Evolutionary conservation across 306 rosid species (phyloP).

Genomic region (Glycine soja): DNA sequence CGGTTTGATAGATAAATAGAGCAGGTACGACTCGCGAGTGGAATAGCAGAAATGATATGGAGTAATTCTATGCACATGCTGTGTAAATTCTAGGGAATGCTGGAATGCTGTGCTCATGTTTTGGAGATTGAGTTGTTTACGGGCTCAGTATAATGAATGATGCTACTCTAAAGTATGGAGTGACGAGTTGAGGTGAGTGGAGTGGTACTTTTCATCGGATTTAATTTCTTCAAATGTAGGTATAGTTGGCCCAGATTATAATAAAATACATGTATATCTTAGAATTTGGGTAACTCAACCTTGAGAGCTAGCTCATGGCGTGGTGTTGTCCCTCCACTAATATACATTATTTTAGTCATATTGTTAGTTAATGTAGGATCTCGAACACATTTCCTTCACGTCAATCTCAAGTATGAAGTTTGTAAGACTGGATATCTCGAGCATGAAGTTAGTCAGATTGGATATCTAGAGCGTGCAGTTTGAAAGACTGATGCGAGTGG

Average conservation of each 20-base stretch:
- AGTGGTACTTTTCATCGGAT: neutral
- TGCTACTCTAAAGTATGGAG: slow-evolving; percentile 14
- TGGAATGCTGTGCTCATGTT: neutral
- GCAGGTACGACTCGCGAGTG: neutral
- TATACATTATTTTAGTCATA: neutral
- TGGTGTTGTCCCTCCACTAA: neutral
- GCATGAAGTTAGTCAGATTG: too few species aligned
- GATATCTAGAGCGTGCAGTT: too few species aligned
- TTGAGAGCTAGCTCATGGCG: neutral
- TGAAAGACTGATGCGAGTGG: too few species aligned
- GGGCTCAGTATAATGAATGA: slow-evolving; percentile 14
- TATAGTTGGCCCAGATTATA: neutral
- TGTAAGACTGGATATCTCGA: too few species aligned
- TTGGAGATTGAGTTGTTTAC: slow-evolving; percentile 20
- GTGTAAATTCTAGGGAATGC: neutral
- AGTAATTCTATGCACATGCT: neutral
- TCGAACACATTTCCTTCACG: neutral
- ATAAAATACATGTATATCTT: neutral
- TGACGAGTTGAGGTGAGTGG: slow-evolving; percentile 11
- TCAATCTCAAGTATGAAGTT: too few species aligned
- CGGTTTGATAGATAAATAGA: neutral
- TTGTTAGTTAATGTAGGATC: neutral
- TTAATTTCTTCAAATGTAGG: neutral
- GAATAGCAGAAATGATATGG: neutral
- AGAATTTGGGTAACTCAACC: neutral